These are phyloP conservation scores for Hymenotorrendiella dingleyae DNA, from an alignment of 2,329 filamentous ascomycete species.

Conservation along the genomic window DNA sequence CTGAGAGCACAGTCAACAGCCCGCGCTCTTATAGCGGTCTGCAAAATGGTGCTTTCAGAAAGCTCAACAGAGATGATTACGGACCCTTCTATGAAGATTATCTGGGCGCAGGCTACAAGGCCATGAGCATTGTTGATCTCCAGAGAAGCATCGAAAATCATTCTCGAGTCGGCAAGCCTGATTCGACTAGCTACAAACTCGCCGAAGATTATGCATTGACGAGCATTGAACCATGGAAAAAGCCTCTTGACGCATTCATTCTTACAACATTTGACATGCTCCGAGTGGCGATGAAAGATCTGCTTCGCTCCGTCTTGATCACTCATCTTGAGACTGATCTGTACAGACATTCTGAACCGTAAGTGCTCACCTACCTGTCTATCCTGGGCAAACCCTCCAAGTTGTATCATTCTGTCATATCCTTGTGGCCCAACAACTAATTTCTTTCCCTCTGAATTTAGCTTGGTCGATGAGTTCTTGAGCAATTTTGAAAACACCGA, in stretches of 20 bases:
- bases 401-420: no score
- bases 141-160: slow-evolving; percentile 48
- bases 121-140: slow-evolving; percentile 35
- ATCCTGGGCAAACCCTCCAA: no score
- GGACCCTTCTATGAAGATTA: slow-evolving; percentile 9
- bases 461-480: slow-evolving; percentile 11
- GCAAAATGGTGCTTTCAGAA: no score
- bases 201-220: slow-evolving; percentile 52
- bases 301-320: slow-evolving; percentile 6
- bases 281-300: slow-evolving; percentile 29
- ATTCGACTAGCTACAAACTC: slow-evolving; percentile 53
- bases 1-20: no score
- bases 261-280: slow-evolving; percentile 43
- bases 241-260: slow-evolving; percentile 41
- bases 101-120: slow-evolving; percentile 3
- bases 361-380: no score
- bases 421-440: no score
- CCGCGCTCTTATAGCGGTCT: no score
- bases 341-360: no score
- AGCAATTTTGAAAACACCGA: slow-evolving; percentile 5
- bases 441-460: no score
- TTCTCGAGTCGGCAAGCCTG: slow-evolving; percentile 51
- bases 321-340: slow-evolving; percentile 13
- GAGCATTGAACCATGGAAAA: slow-evolving; percentile 53
- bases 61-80: no score